These are phyloP conservation scores for Annulohypoxylon truncatum DNA, from an alignment of 2,329 filamentous ascomycete species.

Conservation along the genomic window DNA sequence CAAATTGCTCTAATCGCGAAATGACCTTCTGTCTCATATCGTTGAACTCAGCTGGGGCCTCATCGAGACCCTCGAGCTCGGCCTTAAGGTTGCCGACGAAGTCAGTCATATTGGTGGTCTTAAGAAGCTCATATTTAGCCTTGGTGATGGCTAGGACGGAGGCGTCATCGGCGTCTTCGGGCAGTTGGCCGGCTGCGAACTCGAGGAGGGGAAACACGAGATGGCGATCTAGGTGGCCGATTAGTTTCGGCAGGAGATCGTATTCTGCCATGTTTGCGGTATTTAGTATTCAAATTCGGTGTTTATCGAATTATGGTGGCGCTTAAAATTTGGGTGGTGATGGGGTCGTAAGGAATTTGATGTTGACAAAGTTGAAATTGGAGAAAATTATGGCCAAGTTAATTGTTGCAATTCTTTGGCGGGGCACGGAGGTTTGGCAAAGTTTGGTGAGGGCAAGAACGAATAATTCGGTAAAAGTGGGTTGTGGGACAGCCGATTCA, in stretches of 20 bases:
- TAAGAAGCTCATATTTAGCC: constrained; percentile 92
- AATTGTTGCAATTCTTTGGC: constrained; percentile 22
- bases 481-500: constrained; percentile 33
- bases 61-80: constrained; percentile 83
- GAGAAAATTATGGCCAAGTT: constrained; percentile 21
- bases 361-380: constrained; percentile 18
- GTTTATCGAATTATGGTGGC: constrained; percentile 41
- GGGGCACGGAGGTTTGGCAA: constrained; percentile 23
- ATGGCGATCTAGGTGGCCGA: constrained; percentile 93
- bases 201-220: constrained; percentile 96
- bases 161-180: constrained; percentile 73
- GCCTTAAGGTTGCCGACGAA: constrained; percentile 93
- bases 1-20: constrained; percentile 81
- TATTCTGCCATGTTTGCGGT: constrained; percentile 71
- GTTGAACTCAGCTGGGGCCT: constrained; percentile 85
- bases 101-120: constrained; percentile 99
- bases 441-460: constrained; percentile 8
- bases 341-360: constrained; percentile 12
- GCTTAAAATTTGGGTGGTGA: not conserved
- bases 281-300: constrained; percentile 31
- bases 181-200: constrained; percentile 85
- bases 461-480: constrained; percentile 41
- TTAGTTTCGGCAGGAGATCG: constrained; percentile 87
- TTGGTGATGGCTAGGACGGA: constrained; percentile 78
- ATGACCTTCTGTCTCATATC: constrained; percentile 92